Evolutionary conservation across 1,284 basidiomycete species (phyloP), one percentile per base, ranked within the genome.

Genomic region (Earliella scabrosa): DNA sequence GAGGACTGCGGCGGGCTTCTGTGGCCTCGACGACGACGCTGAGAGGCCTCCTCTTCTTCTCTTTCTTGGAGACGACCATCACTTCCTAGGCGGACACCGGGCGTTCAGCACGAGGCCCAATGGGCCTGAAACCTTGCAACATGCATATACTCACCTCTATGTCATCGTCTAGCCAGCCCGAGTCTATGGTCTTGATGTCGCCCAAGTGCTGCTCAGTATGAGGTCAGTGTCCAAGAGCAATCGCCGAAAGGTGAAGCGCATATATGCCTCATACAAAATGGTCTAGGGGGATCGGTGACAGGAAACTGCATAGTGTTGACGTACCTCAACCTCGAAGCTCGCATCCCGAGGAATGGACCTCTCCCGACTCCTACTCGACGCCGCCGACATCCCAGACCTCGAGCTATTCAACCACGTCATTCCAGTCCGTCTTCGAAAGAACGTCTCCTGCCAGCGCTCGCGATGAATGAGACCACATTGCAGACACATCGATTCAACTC

Each of bases 151-250:
- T 18, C 52, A 69, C 69, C 52, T 72, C 71, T 13, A 72, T 63
- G 18, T 70, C 69, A 39, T 71, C 67, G 44, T 69, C 66, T 23
- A 67, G 46, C 69, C 70, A 71, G 11, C 66, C 64, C 4, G 70
- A 68, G 41, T 67, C 62, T 6, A 66, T 48, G 5, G 63, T 60
- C 45, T 65, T 53, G 40, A 63, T 53, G 31, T 59, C 45, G 4
- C 56, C 56, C 2, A 63, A 36, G 11, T 63, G 51, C 65, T 65
- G 21, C 4, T 47, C 34, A n/a, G 4, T 26, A 18, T 24, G 23
- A n/a, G 23, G 6, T 6, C 8, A 4, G 39, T 26, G 20, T n/a
- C n/a, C 2, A n/a, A n/a, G 16, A 31, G 1, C 9, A 14, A 16
- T n/a, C n/a, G 27, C 10, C 24, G 5, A 26, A 13, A 16, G 29